phyloP scores from a whole-genome alignment of 345 rosid species.

The Carallia brachiata region DNA sequence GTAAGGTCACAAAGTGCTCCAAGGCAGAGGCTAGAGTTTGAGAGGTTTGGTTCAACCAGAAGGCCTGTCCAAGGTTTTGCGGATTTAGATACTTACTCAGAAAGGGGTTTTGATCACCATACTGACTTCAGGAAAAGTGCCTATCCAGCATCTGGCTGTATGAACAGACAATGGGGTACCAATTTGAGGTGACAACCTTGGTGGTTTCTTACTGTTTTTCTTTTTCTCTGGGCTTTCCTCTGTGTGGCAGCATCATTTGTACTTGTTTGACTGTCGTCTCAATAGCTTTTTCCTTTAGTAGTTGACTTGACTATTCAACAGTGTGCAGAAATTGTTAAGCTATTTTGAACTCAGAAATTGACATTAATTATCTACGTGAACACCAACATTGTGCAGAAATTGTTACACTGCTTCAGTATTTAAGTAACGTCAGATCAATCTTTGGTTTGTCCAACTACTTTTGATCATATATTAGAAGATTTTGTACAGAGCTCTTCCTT shows the following conservation, averaged over 20 bases:
- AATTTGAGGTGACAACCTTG: slow-evolving; percentile 30
- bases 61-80: slow-evolving; percentile 45
- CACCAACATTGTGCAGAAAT: too few species aligned
- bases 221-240: neutral
- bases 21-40: slow-evolving; percentile 79
- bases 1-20: slow-evolving; percentile 91
- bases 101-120: slow-evolving; percentile 38
- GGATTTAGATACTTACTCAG: slow-evolving; percentile 41
- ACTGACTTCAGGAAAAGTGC: slow-evolving; percentile 36
- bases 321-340: too few species aligned
- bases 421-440: too few species aligned
- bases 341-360: too few species aligned
- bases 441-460: too few species aligned
- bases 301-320: neutral
- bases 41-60: slow-evolving; percentile 37
- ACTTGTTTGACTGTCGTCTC: slow-evolving; percentile 26
- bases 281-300: neutral
- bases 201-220: neutral
- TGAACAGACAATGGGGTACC: slow-evolving; percentile 34
- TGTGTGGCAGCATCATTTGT: slow-evolving; percentile 28
- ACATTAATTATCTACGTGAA: neutral
- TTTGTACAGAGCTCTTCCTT: too few species aligned
- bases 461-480: too few species aligned
- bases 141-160: slow-evolving; percentile 29
- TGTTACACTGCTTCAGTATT: neutral